Evolutionary conservation across 2,329 filamentous ascomycete species (phyloP).

Genomic region (Venturia nashicola): DNA sequence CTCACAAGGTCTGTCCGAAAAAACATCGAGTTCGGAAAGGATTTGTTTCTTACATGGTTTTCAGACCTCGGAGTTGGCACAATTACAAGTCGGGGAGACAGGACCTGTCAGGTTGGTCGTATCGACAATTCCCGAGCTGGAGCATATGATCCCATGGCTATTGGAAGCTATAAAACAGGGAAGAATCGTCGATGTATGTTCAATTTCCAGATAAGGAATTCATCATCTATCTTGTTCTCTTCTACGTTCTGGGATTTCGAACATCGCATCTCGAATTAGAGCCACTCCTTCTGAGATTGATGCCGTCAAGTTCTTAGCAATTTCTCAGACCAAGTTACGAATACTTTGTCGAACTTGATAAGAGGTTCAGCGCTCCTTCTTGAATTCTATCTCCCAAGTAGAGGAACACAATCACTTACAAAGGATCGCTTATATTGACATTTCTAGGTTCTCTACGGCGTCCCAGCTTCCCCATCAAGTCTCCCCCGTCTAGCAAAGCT

Average conservation of each 20-base stretch:
- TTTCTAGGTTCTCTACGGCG: constrained; percentile 48
- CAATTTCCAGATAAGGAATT: neutral
- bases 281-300: too few relatives aligned
- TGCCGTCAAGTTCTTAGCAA: too few relatives aligned
- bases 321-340: too few relatives aligned
- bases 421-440: neutral
- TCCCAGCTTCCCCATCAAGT: constrained; percentile 52
- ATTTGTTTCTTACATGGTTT: constrained; percentile 12
- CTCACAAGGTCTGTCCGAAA: constrained; percentile 50
- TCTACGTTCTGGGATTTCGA: too few relatives aligned
- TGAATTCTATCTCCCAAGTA: too few relatives aligned
- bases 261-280: too few relatives aligned
- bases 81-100: constrained; percentile 54
- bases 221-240: too few relatives aligned
- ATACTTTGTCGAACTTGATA: too few relatives aligned
- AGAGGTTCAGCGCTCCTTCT: too few relatives aligned
- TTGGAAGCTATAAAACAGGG: constrained; percentile 35
- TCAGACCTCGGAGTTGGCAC: constrained; percentile 53
- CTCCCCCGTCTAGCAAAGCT: constrained; percentile 48
- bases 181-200: constrained; percentile 29
- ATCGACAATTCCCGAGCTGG: constrained; percentile 64
- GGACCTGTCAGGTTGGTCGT: constrained; percentile 51
- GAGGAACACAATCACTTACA: too few relatives aligned
- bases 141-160: constrained; percentile 51
- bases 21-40: too few relatives aligned